Conservation (phyloP, 371 early-diverging fungal genomes). For the Apophysomyces trapeziformis region DNA sequence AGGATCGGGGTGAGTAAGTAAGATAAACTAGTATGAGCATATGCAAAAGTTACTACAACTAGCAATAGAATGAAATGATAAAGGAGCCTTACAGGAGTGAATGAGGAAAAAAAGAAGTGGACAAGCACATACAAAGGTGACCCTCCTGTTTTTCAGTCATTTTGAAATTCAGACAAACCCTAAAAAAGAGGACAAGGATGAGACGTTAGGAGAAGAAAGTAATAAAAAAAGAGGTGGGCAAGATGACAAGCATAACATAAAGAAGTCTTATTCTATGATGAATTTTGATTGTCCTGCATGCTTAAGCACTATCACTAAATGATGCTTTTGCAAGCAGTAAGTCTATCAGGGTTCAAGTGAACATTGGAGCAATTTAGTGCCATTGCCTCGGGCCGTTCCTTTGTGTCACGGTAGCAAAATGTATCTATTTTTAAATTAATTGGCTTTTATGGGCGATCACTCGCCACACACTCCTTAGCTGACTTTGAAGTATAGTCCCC, state of each 20-base stretch:
- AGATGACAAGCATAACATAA: neutral
- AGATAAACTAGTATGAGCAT: neutral
- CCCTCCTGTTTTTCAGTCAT: neutral
- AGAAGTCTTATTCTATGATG: neutral
- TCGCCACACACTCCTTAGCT: neutral
- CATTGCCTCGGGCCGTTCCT: neutral
- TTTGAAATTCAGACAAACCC: conserved; percentile 2
- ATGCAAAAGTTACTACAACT: neutral
- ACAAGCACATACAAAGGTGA: neutral
- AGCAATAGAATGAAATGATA: neutral
- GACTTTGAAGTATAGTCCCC: too few species aligned
- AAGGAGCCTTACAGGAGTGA: conserved; percentile 12
- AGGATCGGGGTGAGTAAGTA: conserved; percentile 1
- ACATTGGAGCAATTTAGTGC: neutral
- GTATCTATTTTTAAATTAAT: conserved; percentile 5
- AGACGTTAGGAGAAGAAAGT: neutral
- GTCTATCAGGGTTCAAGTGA: neutral
- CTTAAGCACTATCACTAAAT: too few species aligned
- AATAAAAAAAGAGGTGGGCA: neutral
- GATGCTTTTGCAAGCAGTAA: too few species aligned
- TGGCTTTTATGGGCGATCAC: neutral
- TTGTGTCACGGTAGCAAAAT: neutral
- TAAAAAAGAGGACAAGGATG: conserved; percentile 7
- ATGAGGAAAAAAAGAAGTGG: neutral
- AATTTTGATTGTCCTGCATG: too few species aligned